A percentile compares a stretch with the other conserved stretches of the same genome.
Evolutionary conservation across 1,139 yeast genomes (phyloP).

Genomic region (Tardiomyces digboiensis): DNA sequence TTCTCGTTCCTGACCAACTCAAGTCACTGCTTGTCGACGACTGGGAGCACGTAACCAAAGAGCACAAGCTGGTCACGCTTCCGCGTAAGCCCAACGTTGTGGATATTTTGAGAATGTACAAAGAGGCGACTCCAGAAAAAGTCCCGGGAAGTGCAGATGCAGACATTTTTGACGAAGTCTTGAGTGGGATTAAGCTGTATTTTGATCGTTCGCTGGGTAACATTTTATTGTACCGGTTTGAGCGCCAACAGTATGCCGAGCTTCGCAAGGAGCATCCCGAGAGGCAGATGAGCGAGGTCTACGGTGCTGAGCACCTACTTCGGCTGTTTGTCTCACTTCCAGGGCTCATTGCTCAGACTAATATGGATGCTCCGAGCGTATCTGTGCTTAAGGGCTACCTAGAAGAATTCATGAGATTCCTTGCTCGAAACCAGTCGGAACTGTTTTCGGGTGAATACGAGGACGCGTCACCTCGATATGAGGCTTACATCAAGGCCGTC

Average conservation of each 20-base stretch:
- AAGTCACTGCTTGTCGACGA: conserved; percentile 76
- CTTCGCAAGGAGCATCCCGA: conserved; percentile 34
- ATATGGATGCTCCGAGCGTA: conserved; percentile 75
- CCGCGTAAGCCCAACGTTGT: conserved; percentile 49
- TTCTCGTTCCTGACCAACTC: conserved; percentile 53
- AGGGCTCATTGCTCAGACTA: conserved; percentile 63
- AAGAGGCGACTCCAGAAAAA: conserved; percentile 6
- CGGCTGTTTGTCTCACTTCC: conserved; percentile 72
- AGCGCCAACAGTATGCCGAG: conserved; percentile 69
- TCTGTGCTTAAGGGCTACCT: conserved; percentile 44
- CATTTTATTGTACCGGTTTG: conserved; percentile 70
- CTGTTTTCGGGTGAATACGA: conserved; percentile 37
- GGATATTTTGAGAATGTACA: conserved; percentile 41
- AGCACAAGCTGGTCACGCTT: conserved; percentile 53
- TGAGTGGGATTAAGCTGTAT: conserved; percentile 61
- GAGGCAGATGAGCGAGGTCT: conserved; percentile 37
- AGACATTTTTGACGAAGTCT: conserved; percentile 56
- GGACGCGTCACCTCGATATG: conserved; percentile 57
- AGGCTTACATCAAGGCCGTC: conserved; percentile 22
- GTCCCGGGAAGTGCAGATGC: conserved; percentile 24
- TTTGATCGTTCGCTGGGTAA: conserved; percentile 71
- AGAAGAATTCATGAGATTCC: conserved; percentile 41
- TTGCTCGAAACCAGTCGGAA: conserved; percentile 37
- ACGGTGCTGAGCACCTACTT: conserved; percentile 72
- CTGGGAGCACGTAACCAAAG: conserved; percentile 86